Conservation (phyloP, 2,329 filamentous ascomycete genomes). For the Shiraia bambusicola region DNA sequence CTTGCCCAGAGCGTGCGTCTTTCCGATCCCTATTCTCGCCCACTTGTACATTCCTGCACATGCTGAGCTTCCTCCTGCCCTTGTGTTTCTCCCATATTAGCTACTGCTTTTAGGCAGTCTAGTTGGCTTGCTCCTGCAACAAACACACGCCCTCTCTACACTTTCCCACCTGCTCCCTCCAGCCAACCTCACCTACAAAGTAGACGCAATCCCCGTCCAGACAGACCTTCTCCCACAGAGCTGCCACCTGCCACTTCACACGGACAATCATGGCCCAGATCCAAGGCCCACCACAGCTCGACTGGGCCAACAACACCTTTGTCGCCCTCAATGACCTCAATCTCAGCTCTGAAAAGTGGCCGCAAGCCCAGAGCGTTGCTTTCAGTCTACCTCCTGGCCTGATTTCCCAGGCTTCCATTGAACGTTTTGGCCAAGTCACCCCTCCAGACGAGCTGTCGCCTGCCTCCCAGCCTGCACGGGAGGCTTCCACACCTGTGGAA, state of each 20-base stretch:
- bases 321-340: constrained; percentile 23
- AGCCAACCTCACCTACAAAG: no score
- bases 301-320: constrained; percentile 35
- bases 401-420: constrained; percentile 28
- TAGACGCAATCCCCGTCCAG: no score
- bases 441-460: constrained; percentile 41
- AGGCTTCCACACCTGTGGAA: constrained; percentile 32
- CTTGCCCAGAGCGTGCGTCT: no score
- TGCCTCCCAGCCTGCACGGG: constrained; percentile 14
- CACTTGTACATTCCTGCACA: no score
- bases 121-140: no score
- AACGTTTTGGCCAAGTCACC: constrained; percentile 41
- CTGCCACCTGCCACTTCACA: no score
- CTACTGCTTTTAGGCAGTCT: no score
- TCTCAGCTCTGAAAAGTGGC: constrained; percentile 25
- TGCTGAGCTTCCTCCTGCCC: no score
- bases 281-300: constrained; percentile 18
- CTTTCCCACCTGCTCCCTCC: no score
- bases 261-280: constrained; percentile 21
- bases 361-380: constrained; percentile 11
- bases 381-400: constrained; percentile 35
- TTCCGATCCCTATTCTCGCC: no score
- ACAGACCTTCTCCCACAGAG: no score
- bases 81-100: no score
- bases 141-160: not conserved